These are phyloP conservation scores for Sarocladium strictum DNA, from an alignment of 2,329 filamentous ascomycete genomes.

Conservation along the genomic window DNA sequence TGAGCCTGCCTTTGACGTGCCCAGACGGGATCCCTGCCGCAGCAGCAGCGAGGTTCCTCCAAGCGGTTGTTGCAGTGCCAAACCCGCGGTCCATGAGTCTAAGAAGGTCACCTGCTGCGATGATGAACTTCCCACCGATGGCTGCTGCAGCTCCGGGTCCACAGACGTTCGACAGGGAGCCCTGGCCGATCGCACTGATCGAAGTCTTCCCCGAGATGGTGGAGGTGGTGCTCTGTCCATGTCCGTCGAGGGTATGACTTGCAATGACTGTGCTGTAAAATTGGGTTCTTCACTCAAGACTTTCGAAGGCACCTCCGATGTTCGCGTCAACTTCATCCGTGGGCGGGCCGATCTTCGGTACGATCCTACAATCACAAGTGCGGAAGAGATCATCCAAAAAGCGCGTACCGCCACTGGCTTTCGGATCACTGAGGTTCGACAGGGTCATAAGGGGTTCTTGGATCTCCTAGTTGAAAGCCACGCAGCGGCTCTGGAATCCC, in stretches of 20 bases:
- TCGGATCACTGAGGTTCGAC: conserved; percentile 11
- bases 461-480: background rate
- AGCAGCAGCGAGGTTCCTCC: too few species aligned
- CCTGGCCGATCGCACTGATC: too few species aligned
- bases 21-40: too few species aligned
- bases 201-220: background rate
- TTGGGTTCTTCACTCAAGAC: conserved; percentile 14
- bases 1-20: background rate
- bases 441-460: background rate
- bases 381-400: conserved; percentile 14
- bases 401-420: conserved; percentile 17
- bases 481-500: background rate
- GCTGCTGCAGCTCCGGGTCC: too few species aligned
- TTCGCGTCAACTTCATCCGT: conserved; percentile 20
- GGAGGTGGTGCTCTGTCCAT: conserved; percentile 16
- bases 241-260: conserved; percentile 19
- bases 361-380: conserved; percentile 12
- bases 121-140: too few species aligned
- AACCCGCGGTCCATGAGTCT: too few species aligned
- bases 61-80: too few species aligned
- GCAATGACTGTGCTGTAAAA: conserved; percentile 18
- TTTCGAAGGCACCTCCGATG: conserved; percentile 14
- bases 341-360: conserved; percentile 17
- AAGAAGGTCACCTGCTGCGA: too few species aligned
- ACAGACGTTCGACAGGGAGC: too few species aligned